Conservation (phyloP, 1,284 basidiomycete genomes). For the Puccinia hordei region DNA sequence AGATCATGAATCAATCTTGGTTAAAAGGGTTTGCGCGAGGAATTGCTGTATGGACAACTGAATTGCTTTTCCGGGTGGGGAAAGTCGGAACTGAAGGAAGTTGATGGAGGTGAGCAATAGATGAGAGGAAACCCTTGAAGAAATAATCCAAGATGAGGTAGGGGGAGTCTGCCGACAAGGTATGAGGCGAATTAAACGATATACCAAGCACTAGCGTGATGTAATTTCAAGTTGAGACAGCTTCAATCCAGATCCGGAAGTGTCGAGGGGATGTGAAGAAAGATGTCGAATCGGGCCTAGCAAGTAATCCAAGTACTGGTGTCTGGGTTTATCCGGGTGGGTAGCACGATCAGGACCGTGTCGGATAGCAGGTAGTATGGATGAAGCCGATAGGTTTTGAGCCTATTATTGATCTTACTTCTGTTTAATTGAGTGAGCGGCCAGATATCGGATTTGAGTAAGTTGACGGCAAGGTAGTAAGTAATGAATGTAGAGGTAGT, state of each 20-base stretch:
- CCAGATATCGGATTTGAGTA: not conserved
- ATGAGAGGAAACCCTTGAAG: too few relatives aligned
- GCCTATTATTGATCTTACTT: not conserved
- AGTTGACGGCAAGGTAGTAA: not conserved
- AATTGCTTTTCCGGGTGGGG: not conserved
- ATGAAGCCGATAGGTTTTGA: not conserved
- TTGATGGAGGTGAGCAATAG: not conserved
- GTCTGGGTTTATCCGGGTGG: not conserved
- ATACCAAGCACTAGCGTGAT: not conserved
- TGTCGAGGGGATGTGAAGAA: not conserved
- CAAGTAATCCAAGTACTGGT: not conserved
- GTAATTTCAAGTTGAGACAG: not conserved
- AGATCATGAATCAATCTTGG: too few relatives aligned
- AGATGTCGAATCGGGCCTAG: slow-evolving; percentile 1
- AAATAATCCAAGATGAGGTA: not conserved
- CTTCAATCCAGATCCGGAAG: not conserved
- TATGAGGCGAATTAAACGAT: not conserved
- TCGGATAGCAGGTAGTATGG: not conserved
- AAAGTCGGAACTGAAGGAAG: not conserved
- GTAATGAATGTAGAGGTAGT: too few relatives aligned
- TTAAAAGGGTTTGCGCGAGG: not conserved
- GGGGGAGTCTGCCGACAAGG: not conserved
- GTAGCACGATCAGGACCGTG: not conserved
- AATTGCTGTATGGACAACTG: not conserved
- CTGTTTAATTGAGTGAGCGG: not conserved